Evolutionary conservation across 1,284 basidiomycete genomes (phyloP), one percentile per base, ranked within the genome.

Genomic region (Chiua sp.): DNA sequence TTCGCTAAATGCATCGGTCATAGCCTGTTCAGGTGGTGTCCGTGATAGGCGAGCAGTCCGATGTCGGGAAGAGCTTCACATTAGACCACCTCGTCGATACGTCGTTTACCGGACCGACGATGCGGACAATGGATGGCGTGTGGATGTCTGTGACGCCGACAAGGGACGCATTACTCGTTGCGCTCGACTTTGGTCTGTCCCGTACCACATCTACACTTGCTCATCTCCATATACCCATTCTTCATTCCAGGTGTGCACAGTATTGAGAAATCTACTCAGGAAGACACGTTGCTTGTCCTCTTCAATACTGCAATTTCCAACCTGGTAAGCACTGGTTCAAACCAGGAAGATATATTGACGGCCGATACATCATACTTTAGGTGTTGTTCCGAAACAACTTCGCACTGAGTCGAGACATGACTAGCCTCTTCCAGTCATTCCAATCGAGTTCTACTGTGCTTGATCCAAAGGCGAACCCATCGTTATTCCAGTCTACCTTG

Each of bases 81-180:
- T 69, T 88, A 15, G 88, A 88, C 50, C 87, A 88, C 65, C 75
- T 88, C 26, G 82, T 78, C 0, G 86, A 88, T 63, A 85, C 87
- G 0, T 87, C 86, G 0, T 88, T 88, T 63, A 85, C 86, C 30
- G 87, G 87, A 2, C 85, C 82, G 7, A 87, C 87, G 0, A 87
- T 88, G 85, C 75, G 86, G 23, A 88, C 86, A 1, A 88, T 64
- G 63, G 87, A 88, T 73, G 86, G 86, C 1, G 84, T 87, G 3
- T 88, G 87, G 87, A 83, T 88, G 80, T 86, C 87, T 0, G 83
- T 84, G 5, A 87, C 87, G 3, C 87, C 87, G 0, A 87, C 86
- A 0, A 75, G 81, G 46, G 79, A 84, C 33, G 69, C 72, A 0
- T 69, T 88, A 23, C 76, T 88, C 13, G 85, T 88, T 8, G 81